Conservation (phyloP, 1,139 yeast species). For the Lodderomyces parapsilosis region DNA sequence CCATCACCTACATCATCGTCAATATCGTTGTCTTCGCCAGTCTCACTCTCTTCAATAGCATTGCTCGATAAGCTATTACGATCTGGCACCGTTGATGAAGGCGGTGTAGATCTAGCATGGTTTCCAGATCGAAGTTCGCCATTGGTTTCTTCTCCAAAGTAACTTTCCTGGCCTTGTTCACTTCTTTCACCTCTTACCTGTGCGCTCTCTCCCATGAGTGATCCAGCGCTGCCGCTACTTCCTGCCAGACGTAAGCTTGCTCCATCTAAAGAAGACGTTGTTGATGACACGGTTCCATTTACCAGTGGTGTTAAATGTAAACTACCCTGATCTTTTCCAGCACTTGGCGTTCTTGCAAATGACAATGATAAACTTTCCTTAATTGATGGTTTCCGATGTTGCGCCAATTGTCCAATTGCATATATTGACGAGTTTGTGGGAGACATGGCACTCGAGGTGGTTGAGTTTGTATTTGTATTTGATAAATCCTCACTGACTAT, state of each 20-base stretch:
- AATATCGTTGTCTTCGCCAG: not conserved
- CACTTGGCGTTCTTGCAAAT: conserved; percentile 5
- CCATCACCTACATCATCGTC: conserved; percentile 4
- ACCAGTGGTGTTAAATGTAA: not conserved
- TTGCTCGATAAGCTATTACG: conserved; percentile 6
- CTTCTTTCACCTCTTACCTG: not conserved
- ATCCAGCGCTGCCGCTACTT: conserved; percentile 4
- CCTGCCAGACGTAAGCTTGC: conserved; percentile 4
- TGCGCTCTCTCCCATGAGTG: conserved; percentile 2
- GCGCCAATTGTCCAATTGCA: not conserved
- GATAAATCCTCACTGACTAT: conserved; percentile 16
- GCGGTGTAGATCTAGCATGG: conserved; percentile 3
- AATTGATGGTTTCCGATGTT: conserved; percentile 6
- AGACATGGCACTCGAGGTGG: not conserved
- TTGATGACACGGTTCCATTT: not conserved
- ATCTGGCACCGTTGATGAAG: conserved; percentile 10
- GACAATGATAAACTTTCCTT: conserved; percentile 11
- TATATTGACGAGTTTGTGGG: not conserved
- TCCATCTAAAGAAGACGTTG: not conserved
- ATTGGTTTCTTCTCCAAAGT: not conserved
- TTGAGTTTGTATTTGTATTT: conserved; percentile 1
- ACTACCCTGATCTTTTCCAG: not conserved
- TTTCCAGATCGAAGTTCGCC: not conserved
- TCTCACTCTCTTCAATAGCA: not conserved
- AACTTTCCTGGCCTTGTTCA: not conserved